Conservation (phyloP, 2,329 filamentous ascomycete species). For the Graphilbum ipis-grandicollis region DNA sequence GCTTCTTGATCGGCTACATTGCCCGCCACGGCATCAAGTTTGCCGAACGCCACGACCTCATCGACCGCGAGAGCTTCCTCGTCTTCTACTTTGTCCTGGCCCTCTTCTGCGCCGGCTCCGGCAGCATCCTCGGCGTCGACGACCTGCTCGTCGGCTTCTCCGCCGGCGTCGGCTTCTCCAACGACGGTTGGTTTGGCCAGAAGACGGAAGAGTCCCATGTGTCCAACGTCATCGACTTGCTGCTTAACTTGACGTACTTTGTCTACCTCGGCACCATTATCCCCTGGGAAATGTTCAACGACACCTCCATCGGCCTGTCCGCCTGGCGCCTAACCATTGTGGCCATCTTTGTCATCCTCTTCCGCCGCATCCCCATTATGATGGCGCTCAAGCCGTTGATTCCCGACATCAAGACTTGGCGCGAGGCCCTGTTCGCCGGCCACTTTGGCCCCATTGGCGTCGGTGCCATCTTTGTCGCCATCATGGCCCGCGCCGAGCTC, state of each 20-base stretch:
- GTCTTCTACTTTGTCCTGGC: slow-evolving; percentile 98
- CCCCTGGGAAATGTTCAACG: slow-evolving; percentile 85
- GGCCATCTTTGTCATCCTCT: slow-evolving; percentile 83
- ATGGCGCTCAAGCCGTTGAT: slow-evolving; percentile 78
- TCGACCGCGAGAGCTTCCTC: slow-evolving; percentile 91
- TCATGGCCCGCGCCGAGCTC: slow-evolving; percentile 81
- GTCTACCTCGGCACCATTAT: slow-evolving; percentile 96
- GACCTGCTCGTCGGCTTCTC: slow-evolving; percentile 90
- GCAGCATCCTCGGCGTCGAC: slow-evolving; percentile 78
- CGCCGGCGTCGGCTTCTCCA: slow-evolving; percentile 95
- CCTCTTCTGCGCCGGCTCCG: slow-evolving; percentile 87
- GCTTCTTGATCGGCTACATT: slow-evolving; percentile 73
- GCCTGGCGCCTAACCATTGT: slow-evolving; percentile 91
- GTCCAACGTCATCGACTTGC: slow-evolving; percentile 94
- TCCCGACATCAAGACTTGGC: slow-evolving; percentile 95
- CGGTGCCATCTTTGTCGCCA: slow-evolving; percentile 87
- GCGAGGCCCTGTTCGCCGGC: slow-evolving; percentile 88
- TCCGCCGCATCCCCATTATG: slow-evolving; percentile 94
- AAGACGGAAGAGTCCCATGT: slow-evolving; percentile 98
- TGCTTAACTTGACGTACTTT: slow-evolving; percentile 95
- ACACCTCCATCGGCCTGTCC: slow-evolving; percentile 50
- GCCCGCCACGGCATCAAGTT: slow-evolving; percentile 80
- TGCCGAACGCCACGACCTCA: slow-evolving; percentile 69
- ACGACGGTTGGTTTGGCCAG: slow-evolving; percentile 96
- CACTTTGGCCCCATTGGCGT: slow-evolving; percentile 97